Evolutionary conservation across 2,329 filamentous ascomycete species (phyloP).

Genomic region (Pseudocercospora fijiensis): DNA sequence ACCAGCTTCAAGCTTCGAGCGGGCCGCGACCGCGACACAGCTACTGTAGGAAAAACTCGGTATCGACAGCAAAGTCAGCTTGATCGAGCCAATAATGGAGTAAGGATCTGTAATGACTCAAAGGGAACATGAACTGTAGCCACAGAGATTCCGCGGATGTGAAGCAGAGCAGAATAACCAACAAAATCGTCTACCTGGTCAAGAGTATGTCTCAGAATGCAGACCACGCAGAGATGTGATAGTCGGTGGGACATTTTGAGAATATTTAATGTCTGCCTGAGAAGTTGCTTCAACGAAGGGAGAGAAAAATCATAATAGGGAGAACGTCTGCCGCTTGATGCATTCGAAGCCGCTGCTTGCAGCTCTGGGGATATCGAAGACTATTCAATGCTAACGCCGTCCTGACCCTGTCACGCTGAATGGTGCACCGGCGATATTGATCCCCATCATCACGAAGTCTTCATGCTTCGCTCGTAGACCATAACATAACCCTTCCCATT

Average conservation of each 20-base stretch:
- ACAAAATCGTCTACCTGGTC: not conserved
- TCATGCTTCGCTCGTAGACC: constrained; percentile 19
- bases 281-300: not conserved
- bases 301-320: constrained; percentile 3
- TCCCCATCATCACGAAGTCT: constrained; percentile 20
- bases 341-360: constrained; percentile 20
- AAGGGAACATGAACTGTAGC: not conserved
- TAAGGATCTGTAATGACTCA: not conserved
- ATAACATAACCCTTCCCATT: constrained; percentile 21
- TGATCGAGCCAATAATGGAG: not conserved
- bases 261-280: not conserved
- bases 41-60: not conserved
- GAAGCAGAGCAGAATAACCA: not conserved
- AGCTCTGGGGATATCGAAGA: constrained; percentile 11
- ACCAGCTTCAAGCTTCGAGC: not conserved
- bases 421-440: constrained; percentile 19
- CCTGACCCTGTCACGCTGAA: constrained; percentile 22
- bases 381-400: constrained; percentile 17
- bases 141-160: not conserved
- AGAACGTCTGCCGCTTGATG: constrained; percentile 21
- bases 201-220: not conserved
- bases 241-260: not conserved
- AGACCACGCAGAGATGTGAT: not conserved
- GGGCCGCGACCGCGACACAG: not conserved
- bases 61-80: not conserved